Evolutionary conservation across 2,329 filamentous ascomycete species (phyloP).

Genomic region (Aspergillus carbonarius): DNA sequence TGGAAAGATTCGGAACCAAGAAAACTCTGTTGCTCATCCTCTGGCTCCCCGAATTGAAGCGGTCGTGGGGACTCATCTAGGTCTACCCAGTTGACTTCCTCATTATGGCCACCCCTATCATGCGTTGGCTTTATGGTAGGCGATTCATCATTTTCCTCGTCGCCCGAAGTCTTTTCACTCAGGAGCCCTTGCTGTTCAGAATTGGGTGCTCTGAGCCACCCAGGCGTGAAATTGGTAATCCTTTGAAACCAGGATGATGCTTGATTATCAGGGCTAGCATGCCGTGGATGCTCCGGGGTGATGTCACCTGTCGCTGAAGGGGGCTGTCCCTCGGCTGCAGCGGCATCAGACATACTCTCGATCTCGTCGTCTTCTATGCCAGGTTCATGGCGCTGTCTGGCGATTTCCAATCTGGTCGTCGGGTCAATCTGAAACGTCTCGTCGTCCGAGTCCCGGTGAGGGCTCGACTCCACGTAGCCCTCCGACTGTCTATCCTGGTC

Average conservation of each 20-base stretch:
- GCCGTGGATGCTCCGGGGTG: conserved; percentile 24
- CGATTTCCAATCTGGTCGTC: conserved; percentile 22
- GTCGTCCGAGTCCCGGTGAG: conserved; percentile 23
- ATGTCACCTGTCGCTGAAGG: conserved; percentile 16
- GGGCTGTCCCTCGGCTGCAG: conserved; percentile 15
- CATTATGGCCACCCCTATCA: not conserved
- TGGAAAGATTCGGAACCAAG: conserved; percentile 2
- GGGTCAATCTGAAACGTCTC: conserved; percentile 26
- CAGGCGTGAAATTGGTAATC: conserved; percentile 35
- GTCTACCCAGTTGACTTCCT: conserved; percentile 11
- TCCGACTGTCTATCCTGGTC: conserved; percentile 23
- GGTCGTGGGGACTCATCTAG: conserved; percentile 16
- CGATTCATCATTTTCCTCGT: conserved; percentile 20
- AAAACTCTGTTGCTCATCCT: conserved; percentile 10
- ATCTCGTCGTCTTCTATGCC: conserved; percentile 10
- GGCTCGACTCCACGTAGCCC: conserved; percentile 26
- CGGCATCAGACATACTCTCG: conserved; percentile 17
- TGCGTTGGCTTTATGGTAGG: conserved; percentile 5
- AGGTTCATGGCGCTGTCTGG: conserved; percentile 13
- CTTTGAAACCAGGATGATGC: conserved; percentile 40
- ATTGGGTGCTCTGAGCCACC: conserved; percentile 36
- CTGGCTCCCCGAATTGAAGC: conserved; percentile 1
- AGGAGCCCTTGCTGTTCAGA: conserved; percentile 14
- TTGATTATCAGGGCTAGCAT: conserved; percentile 18
- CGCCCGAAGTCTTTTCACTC: conserved; percentile 14